Percentiles rank a stretch among this genome's conserved stretches.
phyloP scores from a whole-genome alignment of 306 rosid genomes.

The Sechiopsis laciniata region DNA sequence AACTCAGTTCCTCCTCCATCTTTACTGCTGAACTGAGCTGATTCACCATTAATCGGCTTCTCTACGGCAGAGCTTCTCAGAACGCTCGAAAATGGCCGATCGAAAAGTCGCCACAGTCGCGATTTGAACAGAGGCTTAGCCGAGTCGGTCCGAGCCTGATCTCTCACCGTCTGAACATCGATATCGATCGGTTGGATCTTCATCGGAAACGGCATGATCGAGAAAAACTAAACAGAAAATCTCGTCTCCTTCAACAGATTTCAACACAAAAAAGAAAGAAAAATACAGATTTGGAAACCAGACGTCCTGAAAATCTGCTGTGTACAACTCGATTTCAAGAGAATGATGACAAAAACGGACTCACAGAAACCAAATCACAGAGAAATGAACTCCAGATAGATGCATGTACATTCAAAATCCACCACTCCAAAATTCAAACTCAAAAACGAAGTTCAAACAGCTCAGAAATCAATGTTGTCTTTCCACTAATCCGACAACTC shows the following conservation, averaged over 20 bases:
- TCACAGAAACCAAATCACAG: constrained; percentile 19
- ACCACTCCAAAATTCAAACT: constrained; percentile 14
- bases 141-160: background rate
- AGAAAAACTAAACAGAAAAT: background rate
- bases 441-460: background rate
- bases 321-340: constrained; percentile 34
- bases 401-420: constrained; percentile 19
- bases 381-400: constrained; percentile 19
- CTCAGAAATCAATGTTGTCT: constrained; percentile 2
- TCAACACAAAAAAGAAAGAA: background rate
- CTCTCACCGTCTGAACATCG: constrained; percentile 47
- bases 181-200: constrained; percentile 84
- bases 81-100: constrained; percentile 73
- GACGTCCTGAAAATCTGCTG: constrained; percentile 6
- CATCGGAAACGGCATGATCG: constrained; percentile 69
- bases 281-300: background rate
- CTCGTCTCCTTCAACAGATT: background rate
- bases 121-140: constrained; percentile 72
- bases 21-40: constrained; percentile 29
- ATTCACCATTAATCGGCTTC: constrained; percentile 37
- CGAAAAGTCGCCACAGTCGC: constrained; percentile 73
- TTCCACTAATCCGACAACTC: constrained; percentile 11
- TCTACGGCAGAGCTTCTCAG: constrained; percentile 50
- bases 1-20: constrained; percentile 45
- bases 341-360: constrained; percentile 17